Evolutionary conservation across 129 eudicot species (phyloP).

Genomic region (Flaveria ramosissima): DNA sequence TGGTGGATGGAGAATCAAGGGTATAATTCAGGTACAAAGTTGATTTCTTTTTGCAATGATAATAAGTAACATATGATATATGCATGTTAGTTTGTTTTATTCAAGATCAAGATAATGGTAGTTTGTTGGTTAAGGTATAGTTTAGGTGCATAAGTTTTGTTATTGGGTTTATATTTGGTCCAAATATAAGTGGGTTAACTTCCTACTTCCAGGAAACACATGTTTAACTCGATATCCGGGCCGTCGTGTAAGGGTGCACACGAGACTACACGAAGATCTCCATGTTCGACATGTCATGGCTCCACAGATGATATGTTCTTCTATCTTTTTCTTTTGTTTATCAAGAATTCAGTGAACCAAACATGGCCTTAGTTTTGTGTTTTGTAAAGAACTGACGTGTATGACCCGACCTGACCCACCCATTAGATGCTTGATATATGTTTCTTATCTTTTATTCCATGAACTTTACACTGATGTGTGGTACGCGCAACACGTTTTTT

Average conservation of each 20-base stretch:
- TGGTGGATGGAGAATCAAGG: slow-evolving; percentile 98
- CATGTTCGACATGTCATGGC: slow-evolving; percentile 35
- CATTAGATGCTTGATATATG: slow-evolving; percentile 15
- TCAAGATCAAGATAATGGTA: no score
- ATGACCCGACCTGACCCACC: background rate
- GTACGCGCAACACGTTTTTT: background rate
- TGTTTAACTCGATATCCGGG: slow-evolving; percentile 7
- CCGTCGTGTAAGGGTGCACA: slow-evolving; percentile 38
- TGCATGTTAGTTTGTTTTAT: no score
- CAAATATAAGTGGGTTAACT: no score
- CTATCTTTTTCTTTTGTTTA: slow-evolving; percentile 21
- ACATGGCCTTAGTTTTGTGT: no score
- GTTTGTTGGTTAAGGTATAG: no score
- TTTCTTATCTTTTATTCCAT: slow-evolving; percentile 12
- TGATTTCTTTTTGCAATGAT: background rate
- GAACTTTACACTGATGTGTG: background rate
- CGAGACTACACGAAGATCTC: slow-evolving; percentile 47
- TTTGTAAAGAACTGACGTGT: no score
- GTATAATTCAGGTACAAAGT: slow-evolving; percentile 79
- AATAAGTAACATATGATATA: no score
- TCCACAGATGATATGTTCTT: slow-evolving; percentile 23
- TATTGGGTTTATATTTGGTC: no score
- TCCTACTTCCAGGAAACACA: no score
- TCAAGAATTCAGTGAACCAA: background rate
- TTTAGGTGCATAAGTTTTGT: no score